phyloP scores from a whole-genome alignment of 495 filamentous ascomycete genomes.

The Pseudevernia furfuracea region DNA sequence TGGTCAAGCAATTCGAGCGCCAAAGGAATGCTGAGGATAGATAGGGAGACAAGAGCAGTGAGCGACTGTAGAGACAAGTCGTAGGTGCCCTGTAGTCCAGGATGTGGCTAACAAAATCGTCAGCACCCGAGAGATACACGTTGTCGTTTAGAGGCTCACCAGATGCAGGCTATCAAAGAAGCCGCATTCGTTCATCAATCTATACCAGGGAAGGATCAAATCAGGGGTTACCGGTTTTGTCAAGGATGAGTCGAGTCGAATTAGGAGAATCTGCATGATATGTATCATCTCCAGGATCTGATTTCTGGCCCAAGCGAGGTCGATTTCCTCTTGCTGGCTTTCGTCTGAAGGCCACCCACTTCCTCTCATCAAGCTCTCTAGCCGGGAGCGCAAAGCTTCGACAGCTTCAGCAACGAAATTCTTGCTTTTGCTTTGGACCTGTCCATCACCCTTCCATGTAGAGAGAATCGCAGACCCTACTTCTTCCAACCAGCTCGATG shows the following conservation, averaged over 20 bases:
- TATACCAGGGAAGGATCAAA: constrained; percentile 64
- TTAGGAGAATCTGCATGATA: constrained; percentile 64
- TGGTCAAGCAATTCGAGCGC: constrained; percentile 31
- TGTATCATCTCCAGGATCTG: constrained; percentile 62
- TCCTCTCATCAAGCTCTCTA: constrained; percentile 40
- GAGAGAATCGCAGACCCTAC: constrained; percentile 24
- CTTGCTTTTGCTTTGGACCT: constrained; percentile 12
- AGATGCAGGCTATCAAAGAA: constrained; percentile 56
- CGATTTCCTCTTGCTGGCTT: constrained; percentile 44
- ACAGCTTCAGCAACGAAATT: constrained; percentile 29
- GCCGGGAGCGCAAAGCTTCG: constrained; percentile 37
- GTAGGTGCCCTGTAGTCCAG: constrained; percentile 44
- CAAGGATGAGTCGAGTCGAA: constrained; percentile 51
- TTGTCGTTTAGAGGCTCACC: constrained; percentile 36
- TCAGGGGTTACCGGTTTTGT: constrained; percentile 47
- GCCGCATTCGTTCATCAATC: constrained; percentile 52
- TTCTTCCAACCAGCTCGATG: constrained; percentile 26
- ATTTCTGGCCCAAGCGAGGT: constrained; percentile 54
- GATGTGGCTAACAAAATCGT: constrained; percentile 36
- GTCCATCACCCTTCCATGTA: constrained; percentile 14
- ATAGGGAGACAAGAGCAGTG: constrained; percentile 62
- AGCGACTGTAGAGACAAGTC: constrained; percentile 54
- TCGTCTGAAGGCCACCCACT: constrained; percentile 46
- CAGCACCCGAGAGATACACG: constrained; percentile 21
- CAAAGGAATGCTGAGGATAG: constrained; percentile 59